Percentiles rank a stretch among this genome's conserved stretches.
Conservation (phyloP, 805 yeast species). For the Ogataea paradorogensis region DNA sequence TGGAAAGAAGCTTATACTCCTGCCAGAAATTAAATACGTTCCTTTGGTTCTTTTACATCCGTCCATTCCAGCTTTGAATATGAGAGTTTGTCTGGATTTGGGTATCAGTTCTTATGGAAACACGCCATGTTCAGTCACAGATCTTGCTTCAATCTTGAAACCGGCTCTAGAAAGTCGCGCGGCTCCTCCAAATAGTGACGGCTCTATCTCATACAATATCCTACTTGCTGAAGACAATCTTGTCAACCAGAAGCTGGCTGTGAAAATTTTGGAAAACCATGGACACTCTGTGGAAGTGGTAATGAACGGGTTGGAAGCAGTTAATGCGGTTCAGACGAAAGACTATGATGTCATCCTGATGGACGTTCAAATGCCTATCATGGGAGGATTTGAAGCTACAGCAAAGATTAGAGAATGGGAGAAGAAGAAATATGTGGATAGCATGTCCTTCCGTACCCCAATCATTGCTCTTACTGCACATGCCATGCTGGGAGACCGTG, state of each 20-base stretch:
- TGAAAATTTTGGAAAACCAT: conserved; percentile 77
- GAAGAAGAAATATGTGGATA: conserved; percentile 68
- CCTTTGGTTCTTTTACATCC: conserved; percentile 80
- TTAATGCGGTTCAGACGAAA: conserved; percentile 65
- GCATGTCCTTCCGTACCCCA: conserved; percentile 73
- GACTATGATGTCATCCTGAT: conserved; percentile 78
- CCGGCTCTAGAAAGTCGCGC: conserved; percentile 85
- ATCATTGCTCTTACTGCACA: conserved; percentile 90
- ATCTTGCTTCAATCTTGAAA: conserved; percentile 75
- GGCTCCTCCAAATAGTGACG: conserved; percentile 76
- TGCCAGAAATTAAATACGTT: conserved; percentile 78
- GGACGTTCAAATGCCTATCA: conserved; percentile 96
- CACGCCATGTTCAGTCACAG: conserved; percentile 80
- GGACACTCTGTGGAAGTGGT: conserved; percentile 84
- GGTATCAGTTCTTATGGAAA: conserved; percentile 88
- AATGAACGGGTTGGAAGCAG: conserved; percentile 81
- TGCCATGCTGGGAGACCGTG: conserved; percentile 92
- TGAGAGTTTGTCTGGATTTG: conserved; percentile 77
- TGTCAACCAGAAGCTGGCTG: conserved; percentile 86
- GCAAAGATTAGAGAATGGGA: conserved; percentile 87
- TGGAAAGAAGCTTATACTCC: conserved; percentile 62
- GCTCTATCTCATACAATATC: conserved; percentile 69
- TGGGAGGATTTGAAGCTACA: conserved; percentile 94
- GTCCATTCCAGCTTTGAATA: conserved; percentile 70
- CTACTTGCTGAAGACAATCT: conserved; percentile 83